Evolutionary conservation across 768 basidiomycete species (phyloP).

Genomic region (Russula compacta): DNA sequence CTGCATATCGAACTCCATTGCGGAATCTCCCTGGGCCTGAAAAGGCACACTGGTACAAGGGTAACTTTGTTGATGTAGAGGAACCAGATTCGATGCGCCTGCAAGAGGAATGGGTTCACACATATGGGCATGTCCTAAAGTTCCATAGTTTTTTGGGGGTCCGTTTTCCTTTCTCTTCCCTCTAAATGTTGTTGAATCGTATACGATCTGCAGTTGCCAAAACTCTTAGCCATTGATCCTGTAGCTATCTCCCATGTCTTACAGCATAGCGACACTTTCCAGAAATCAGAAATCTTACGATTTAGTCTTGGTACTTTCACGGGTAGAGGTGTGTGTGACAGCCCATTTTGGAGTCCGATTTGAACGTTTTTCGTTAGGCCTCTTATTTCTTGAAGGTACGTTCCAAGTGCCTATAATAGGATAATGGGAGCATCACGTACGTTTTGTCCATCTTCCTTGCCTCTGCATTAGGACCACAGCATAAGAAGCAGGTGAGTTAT

Average conservation of each 20-base stretch:
- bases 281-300: conserved; percentile 26
- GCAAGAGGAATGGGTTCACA: conserved; percentile 14
- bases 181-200: neutral
- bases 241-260: conserved; percentile 29
- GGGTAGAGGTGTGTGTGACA: conserved; percentile 12
- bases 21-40: conserved; percentile 2
- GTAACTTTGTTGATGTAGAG: neutral
- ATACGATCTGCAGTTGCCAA: conserved; percentile 6
- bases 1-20: neutral
- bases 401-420: neutral
- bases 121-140: conserved; percentile 11
- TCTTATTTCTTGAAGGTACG: conserved; percentile 16
- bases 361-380: neutral
- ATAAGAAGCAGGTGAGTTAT: conserved; percentile 8
- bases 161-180: neutral
- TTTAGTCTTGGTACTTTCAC: conserved; percentile 10
- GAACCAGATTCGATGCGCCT: conserved; percentile 6
- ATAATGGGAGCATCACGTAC: no score
- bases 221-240: conserved; percentile 30
- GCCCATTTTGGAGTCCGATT: neutral
- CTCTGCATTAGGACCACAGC: neutral
- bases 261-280: conserved; percentile 25
- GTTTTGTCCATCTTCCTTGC: neutral
- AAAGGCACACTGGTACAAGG: conserved; percentile 1
- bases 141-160: conserved; percentile 2